Evolutionary conservation across 441 rosid genomes (phyloP).

Genomic region (Populus tomentosa): DNA sequence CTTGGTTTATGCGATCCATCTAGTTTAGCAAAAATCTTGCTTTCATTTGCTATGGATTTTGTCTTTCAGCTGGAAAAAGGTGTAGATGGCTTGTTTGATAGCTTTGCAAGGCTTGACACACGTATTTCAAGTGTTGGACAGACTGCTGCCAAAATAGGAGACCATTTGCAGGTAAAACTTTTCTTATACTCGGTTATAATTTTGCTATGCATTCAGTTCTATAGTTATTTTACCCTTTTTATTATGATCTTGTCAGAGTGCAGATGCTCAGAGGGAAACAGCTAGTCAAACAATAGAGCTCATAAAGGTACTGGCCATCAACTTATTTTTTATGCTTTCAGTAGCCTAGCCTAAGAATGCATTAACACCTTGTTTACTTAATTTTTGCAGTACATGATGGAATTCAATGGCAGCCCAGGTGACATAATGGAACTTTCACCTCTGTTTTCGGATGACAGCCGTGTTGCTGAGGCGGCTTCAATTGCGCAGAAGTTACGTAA

Average conservation of each 20-base stretch:
- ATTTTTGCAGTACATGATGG: constrained; percentile 87
- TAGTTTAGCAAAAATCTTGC: background rate
- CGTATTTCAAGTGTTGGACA: constrained; percentile 99
- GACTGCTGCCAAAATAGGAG: constrained; percentile 99
- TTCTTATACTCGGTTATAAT: constrained; percentile 2
- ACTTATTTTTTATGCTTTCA: constrained; percentile 7
- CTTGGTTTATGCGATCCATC: background rate
- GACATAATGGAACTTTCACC: constrained; percentile 99
- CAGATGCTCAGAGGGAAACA: constrained; percentile 99
- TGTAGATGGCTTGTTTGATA: constrained; percentile 93
- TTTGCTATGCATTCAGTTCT: constrained; percentile 5
- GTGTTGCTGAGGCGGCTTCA: constrained; percentile 98
- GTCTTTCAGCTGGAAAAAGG: constrained; percentile 79
- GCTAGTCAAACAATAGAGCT: constrained; percentile 98
- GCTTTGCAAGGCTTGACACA: constrained; percentile 98
- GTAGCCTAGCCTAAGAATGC: constrained; percentile 4
- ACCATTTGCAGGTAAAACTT: constrained; percentile 84
- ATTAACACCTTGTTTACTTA: constrained; percentile 21
- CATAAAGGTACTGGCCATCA: constrained; percentile 62
- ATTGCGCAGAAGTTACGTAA: constrained; percentile 95
- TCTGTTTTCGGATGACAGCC: constrained; percentile 97
- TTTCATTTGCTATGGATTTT: background rate
- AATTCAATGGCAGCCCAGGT: constrained; percentile 98
- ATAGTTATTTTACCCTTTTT: constrained; percentile 4
- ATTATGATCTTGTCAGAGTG: constrained; percentile 63